Conservation (phyloP, 1,139 yeast genomes). For the Wickerhamiella pararugosa region DNA sequence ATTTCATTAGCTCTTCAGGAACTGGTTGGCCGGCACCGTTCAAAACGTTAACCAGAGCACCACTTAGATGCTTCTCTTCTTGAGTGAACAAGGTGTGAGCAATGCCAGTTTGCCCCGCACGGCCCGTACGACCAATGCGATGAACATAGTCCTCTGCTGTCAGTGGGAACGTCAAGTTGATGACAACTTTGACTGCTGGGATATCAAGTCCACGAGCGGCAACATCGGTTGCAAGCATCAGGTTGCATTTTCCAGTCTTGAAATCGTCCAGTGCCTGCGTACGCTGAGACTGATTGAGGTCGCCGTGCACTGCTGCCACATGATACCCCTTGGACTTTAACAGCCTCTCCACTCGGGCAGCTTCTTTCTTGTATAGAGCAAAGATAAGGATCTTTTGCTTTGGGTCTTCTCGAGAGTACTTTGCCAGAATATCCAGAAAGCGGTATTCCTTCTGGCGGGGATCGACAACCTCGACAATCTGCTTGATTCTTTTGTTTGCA, state of each 20-base stretch:
- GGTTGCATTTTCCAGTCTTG: constrained; percentile 62
- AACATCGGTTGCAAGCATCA: constrained; percentile 91
- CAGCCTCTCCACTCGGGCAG: constrained; percentile 71
- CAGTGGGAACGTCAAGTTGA: constrained; percentile 90
- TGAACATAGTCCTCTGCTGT: constrained; percentile 97
- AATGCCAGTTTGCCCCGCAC: constrained; percentile 92
- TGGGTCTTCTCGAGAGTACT: constrained; percentile 50
- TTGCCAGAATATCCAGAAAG: constrained; percentile 51
- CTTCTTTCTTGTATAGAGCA: constrained; percentile 94
- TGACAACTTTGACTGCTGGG: constrained; percentile 92
- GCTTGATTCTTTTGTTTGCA: constrained; percentile 88
- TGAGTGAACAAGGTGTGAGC: constrained; percentile 95
- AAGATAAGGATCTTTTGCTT: constrained; percentile 72
- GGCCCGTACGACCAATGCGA: constrained; percentile 95
- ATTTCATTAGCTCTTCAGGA: constrained; percentile 90
- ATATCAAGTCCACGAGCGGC: constrained; percentile 98
- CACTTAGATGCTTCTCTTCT: constrained; percentile 91
- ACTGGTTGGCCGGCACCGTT: constrained; percentile 92
- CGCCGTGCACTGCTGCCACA: constrained; percentile 94
- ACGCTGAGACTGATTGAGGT: constrained; percentile 82
- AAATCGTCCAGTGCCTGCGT: constrained; percentile 74
- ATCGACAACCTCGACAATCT: constrained; percentile 82
- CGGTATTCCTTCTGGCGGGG: constrained; percentile 70
- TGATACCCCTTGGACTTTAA: constrained; percentile 57
- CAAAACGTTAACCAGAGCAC: constrained; percentile 81